These are phyloP conservation scores for Fusarium veterinarium DNA, from an alignment of 2,329 filamentous ascomycete species.

Conservation along the genomic window DNA sequence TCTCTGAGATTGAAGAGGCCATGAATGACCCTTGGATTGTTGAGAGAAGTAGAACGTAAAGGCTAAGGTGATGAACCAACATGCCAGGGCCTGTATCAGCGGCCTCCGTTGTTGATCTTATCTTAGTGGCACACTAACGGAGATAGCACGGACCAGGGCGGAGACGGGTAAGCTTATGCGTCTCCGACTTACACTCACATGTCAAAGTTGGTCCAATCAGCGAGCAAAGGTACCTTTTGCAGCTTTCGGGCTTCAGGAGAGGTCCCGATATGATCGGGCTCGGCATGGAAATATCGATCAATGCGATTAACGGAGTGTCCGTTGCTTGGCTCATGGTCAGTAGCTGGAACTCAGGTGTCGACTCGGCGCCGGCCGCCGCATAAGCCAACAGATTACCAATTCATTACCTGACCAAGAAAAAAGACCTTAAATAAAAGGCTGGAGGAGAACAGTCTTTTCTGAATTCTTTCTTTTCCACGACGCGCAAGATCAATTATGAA, in stretches of 20 bases:
- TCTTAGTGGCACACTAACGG: neutral
- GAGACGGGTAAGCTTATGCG: constrained; percentile 7
- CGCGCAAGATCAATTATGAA: neutral
- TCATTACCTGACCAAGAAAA: too few species aligned
- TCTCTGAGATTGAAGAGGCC: accelerated
- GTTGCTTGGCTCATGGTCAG: neutral
- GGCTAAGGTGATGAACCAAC: too few species aligned
- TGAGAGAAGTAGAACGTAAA: too few species aligned
- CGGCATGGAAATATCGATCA: accelerated
- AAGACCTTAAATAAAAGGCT: neutral
- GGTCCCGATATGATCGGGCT: neutral
- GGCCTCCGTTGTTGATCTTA: neutral
- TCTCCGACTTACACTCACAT: neutral
- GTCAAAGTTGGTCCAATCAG: neutral
- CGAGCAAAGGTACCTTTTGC: neutral
- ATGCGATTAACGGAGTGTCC: accelerated
- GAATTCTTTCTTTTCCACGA: neutral
- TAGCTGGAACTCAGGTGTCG: neutral
- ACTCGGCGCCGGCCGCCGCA: neutral
- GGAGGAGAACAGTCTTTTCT: too few species aligned
- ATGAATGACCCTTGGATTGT: neutral
- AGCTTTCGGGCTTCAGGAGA: neutral
- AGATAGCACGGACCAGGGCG: neutral
- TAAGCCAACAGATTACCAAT: neutral
- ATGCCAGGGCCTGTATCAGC: too few species aligned